Evolutionary conservation across 176 grass and related monocot genomes (phyloP).

Genomic region (Aegilops sharonensis): DNA sequence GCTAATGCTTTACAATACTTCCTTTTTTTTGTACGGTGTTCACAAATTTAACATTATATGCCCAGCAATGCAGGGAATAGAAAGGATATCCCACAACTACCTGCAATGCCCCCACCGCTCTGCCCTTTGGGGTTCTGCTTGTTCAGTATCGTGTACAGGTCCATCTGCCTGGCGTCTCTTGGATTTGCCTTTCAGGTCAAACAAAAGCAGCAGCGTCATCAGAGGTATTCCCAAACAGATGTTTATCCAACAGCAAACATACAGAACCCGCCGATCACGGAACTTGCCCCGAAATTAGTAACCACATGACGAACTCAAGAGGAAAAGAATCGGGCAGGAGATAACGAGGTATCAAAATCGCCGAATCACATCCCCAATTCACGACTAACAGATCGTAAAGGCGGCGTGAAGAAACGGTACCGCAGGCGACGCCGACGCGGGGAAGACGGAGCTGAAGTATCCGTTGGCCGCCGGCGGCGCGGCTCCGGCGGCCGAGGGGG

Average conservation of each 20-base stretch:
- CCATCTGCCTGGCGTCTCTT: conserved; percentile 35
- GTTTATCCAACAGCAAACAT: neutral
- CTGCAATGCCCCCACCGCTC: conserved; percentile 32
- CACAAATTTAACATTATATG: neutral
- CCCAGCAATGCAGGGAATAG: neutral
- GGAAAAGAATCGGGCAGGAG: neutral
- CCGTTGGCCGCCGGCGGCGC: conserved; percentile 5
- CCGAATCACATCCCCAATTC: neutral
- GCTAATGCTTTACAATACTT: no score
- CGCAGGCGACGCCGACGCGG: conserved; percentile 28
- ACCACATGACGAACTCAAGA: neutral
- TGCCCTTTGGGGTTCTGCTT: conserved; percentile 44
- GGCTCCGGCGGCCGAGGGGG: conserved; percentile 21
- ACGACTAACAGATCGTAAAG: neutral
- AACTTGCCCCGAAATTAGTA: neutral
- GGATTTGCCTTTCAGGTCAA: conserved; percentile 30
- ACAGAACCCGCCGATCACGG: neutral
- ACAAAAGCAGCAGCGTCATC: neutral
- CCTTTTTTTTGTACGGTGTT: neutral
- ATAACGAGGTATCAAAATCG: neutral
- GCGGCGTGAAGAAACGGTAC: conserved; percentile 13
- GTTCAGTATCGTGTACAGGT: conserved; percentile 49
- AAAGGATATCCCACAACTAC: conserved; percentile 18
- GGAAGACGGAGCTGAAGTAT: conserved; percentile 45
- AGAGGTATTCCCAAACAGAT: neutral